phyloP scores from a whole-genome alignment of 768 basidiomycete species.

The Phaeotremella skinneri region DNA sequence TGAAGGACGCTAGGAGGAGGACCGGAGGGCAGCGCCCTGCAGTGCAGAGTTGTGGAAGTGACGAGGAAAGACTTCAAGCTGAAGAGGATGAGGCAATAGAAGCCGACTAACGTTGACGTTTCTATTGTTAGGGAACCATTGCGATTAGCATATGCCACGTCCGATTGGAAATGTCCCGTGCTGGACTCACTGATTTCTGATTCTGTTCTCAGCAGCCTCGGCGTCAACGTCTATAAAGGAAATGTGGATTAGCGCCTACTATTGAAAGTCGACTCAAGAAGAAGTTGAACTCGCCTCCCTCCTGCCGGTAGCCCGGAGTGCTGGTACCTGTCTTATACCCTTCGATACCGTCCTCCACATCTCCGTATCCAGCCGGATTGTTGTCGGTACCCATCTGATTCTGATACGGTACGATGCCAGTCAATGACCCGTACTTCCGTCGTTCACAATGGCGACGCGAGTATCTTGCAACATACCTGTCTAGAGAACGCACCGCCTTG shows the following conservation, averaged over 20 bases:
- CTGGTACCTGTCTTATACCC: slow-evolving; percentile 45
- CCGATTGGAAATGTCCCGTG: background rate
- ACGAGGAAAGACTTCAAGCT: background rate
- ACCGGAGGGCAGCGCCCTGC: too few species aligned
- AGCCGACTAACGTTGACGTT: slow-evolving; percentile 9
- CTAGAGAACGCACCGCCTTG: slow-evolving; percentile 36
- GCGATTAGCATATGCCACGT: background rate
- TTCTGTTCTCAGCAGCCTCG: slow-evolving; percentile 26
- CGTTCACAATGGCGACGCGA: background rate
- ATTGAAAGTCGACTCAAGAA: background rate
- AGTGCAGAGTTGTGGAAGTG: too few species aligned
- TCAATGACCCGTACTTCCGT: background rate
- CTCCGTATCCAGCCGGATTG: slow-evolving; percentile 16
- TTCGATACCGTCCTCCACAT: slow-evolving; percentile 25
- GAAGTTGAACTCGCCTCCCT: slow-evolving; percentile 28
- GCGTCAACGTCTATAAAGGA: slow-evolving; percentile 21
- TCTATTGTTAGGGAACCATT: background rate
- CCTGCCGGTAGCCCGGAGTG: slow-evolving; percentile 44
- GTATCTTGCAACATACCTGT: too few species aligned
- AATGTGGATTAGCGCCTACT: background rate
- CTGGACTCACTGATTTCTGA: slow-evolving; percentile 24
- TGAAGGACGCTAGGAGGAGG: too few species aligned
- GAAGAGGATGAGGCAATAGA: background rate
- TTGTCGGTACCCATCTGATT: slow-evolving; percentile 40
- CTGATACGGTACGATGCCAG: background rate